Conservation (phyloP, 202 grass and related monocot species). For the Saccharum hybrid region DNA sequence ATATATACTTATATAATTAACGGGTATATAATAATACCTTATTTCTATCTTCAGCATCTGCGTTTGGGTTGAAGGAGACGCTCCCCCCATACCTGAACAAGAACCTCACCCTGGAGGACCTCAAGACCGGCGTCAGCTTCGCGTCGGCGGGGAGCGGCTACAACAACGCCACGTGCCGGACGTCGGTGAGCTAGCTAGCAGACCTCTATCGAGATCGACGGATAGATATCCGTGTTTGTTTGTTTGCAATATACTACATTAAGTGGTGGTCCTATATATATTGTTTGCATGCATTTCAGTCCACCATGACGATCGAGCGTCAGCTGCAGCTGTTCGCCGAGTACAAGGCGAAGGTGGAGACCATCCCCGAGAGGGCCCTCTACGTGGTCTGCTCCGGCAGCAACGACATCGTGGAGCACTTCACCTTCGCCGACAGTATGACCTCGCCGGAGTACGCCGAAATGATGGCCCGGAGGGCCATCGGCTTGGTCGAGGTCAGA, state of each 20-base stretch:
- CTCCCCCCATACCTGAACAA: slow-evolving; percentile 65
- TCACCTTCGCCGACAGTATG: slow-evolving; percentile 36
- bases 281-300: slow-evolving; percentile 23
- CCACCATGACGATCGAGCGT: slow-evolving; percentile 49
- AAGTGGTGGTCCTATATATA: background rate
- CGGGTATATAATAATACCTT: no score
- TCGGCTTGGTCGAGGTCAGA: slow-evolving; percentile 11
- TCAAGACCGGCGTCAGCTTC: slow-evolving; percentile 69
- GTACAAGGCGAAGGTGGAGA: slow-evolving; percentile 54
- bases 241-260: no score
- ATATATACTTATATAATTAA: no score
- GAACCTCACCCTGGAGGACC: slow-evolving; percentile 51
- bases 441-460: slow-evolving; percentile 42
- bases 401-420: slow-evolving; percentile 61
- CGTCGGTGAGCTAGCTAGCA: slow-evolving; percentile 36
- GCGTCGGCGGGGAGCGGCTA: slow-evolving; percentile 69
- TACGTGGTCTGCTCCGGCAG: slow-evolving; percentile 53
- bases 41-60: slow-evolving; percentile 43
- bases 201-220: background rate
- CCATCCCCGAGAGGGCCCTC: slow-evolving; percentile 37
- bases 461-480: slow-evolving; percentile 29
- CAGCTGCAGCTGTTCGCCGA: slow-evolving; percentile 60
- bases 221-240: background rate
- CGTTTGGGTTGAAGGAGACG: slow-evolving; percentile 62
- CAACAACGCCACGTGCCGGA: slow-evolving; percentile 55